These are phyloP conservation scores for Alternaria sp. DNA, from an alignment of 2,329 filamentous ascomycete species.

Conservation along the genomic window DNA sequence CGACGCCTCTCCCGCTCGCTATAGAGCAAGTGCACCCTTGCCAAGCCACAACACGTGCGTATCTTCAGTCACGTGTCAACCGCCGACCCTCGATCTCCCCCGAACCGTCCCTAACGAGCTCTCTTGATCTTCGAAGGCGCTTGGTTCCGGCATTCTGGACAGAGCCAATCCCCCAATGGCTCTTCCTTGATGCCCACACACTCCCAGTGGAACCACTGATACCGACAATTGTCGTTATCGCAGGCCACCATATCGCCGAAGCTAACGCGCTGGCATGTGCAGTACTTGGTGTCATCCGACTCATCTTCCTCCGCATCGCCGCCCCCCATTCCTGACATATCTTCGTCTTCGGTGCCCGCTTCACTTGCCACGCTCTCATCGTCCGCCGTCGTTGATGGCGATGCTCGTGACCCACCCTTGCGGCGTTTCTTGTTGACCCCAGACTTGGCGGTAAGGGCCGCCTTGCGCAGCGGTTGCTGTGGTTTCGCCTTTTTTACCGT, in stretches of 20 bases:
- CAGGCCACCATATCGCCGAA: slow-evolving; percentile 90
- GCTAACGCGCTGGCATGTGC: slow-evolving; percentile 80
- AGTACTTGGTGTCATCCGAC: slow-evolving; percentile 79
- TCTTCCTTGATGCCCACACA: slow-evolving; percentile 59
- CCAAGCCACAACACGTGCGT: slow-evolving; percentile 12
- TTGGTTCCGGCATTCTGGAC: slow-evolving; percentile 51
- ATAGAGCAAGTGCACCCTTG: slow-evolving; percentile 2
- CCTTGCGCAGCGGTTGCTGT: slow-evolving; percentile 54
- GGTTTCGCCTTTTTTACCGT: slow-evolving; percentile 62
- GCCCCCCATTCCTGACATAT: slow-evolving; percentile 58
- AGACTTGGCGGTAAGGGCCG: slow-evolving; percentile 43
- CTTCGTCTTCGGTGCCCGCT: slow-evolving; percentile 52
- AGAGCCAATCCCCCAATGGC: slow-evolving; percentile 59
- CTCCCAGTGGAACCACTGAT: slow-evolving; percentile 88
- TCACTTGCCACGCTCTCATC: slow-evolving; percentile 62
- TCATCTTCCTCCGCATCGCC: slow-evolving; percentile 64
- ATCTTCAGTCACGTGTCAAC: slow-evolving; percentile 9
- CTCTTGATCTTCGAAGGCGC: slow-evolving; percentile 51
- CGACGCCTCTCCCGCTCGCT: slow-evolving; percentile 24
- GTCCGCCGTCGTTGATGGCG: slow-evolving; percentile 54
- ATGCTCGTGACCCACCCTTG: slow-evolving; percentile 46
- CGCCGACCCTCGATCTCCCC: neutral
- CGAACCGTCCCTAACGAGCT: slow-evolving; percentile 33
- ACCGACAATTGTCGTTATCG: slow-evolving; percentile 81
- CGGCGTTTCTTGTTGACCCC: slow-evolving; percentile 48